phyloP scores from a whole-genome alignment of 2,329 filamentous ascomycete genomes.

The Diaporthe sp. region DNA sequence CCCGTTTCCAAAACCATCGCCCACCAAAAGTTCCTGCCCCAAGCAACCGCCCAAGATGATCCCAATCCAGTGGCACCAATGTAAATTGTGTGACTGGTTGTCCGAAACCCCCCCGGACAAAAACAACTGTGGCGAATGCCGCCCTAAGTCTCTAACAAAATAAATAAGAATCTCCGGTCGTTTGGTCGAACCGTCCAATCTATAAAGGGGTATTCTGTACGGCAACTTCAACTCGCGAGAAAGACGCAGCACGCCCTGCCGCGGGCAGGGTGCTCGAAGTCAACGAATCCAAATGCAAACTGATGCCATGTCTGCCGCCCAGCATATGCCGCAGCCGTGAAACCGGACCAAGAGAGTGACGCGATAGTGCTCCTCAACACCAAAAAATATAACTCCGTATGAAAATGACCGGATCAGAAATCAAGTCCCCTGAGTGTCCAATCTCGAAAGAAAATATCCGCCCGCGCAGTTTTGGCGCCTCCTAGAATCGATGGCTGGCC shows the following conservation, averaged over 20 bases:
- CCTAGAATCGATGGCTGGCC: conserved; percentile 71
- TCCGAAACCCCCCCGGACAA: conserved; percentile 17
- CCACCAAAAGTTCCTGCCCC: not conserved
- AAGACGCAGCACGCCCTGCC: conserved; percentile 23
- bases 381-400: conserved; percentile 30
- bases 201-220: conserved; percentile 37
- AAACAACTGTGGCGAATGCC: not conserved
- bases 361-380: conserved; percentile 29
- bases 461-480: conserved; percentile 35
- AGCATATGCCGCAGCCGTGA: conserved; percentile 27
- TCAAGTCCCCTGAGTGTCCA: conserved; percentile 21
- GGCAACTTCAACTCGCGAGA: conserved; percentile 32
- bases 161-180: conserved; percentile 24
- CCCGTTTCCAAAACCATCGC: conserved; percentile 21
- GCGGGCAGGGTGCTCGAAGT: conserved; percentile 29
- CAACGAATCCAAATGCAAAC: conserved; percentile 33
- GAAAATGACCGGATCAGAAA: conserved; percentile 34
- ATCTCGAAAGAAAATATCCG: conserved; percentile 10
- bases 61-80: conserved; percentile 24
- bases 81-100: conserved; percentile 21
- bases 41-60: conserved; percentile 10
- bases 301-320: conserved; percentile 28
- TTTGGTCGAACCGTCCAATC: conserved; percentile 32
- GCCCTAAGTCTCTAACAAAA: conserved; percentile 23
- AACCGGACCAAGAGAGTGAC: conserved; percentile 28